phyloP scores from a whole-genome alignment of 164 flowering plant genomes.

The Liquidambar formosana region DNA sequence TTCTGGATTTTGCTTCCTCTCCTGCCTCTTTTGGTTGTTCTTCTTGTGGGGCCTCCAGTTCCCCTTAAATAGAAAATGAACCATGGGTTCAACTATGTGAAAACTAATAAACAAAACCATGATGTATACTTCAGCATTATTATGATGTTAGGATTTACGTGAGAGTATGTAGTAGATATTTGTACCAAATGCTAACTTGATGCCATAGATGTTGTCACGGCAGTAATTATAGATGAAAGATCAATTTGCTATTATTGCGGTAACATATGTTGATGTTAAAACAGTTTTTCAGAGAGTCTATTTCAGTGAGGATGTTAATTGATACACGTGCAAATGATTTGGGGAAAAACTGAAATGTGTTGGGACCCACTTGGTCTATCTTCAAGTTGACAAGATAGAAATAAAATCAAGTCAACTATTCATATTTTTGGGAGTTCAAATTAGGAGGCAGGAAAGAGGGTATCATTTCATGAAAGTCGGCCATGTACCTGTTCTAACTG shows the following conservation, averaged over 20 bases:
- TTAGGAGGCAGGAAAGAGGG: background rate
- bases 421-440: background rate
- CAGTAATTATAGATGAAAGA: background rate
- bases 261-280: background rate
- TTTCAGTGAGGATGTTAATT: background rate
- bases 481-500: background rate
- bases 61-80: conserved; percentile 27
- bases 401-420: background rate
- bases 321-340: background rate
- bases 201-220: background rate
- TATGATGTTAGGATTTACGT: background rate
- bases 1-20: conserved; percentile 26
- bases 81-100: background rate
- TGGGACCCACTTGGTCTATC: conserved; percentile 11
- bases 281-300: background rate
- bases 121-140: background rate
- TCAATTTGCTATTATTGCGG: background rate
- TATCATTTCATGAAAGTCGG: background rate
- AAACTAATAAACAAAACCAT: background rate
- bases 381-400: conserved; percentile 8
- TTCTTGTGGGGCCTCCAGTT: conserved; percentile 35
- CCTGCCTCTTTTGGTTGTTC: conserved; percentile 29
- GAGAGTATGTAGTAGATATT: background rate
- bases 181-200: background rate
- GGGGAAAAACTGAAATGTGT: background rate